These are phyloP conservation scores for Xylariaceae sp. DNA, from an alignment of 2,329 filamentous ascomycete genomes.

Conservation along the genomic window DNA sequence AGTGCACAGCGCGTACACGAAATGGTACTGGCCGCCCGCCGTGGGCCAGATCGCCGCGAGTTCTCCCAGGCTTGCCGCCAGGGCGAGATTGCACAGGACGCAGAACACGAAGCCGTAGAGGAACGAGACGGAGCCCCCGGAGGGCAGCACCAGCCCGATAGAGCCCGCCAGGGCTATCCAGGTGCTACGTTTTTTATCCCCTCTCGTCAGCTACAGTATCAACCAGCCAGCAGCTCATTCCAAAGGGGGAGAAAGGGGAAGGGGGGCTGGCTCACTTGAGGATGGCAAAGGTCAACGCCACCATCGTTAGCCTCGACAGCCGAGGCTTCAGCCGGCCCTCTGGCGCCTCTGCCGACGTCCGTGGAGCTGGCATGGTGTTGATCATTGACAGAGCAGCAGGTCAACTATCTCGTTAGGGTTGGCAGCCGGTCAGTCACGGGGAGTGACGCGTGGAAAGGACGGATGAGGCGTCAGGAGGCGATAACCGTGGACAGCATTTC, in stretches of 20 bases:
- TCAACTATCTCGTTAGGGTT: too few relatives aligned
- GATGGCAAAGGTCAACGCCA: slow-evolving; percentile 36
- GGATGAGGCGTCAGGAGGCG: too few relatives aligned
- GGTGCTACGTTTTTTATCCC: slow-evolving; percentile 18
- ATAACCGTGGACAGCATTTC: too few relatives aligned
- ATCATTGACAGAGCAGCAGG: too few relatives aligned
- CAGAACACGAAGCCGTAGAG: slow-evolving; percentile 40
- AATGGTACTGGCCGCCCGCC: slow-evolving; percentile 39
- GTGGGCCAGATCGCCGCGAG: slow-evolving; percentile 38
- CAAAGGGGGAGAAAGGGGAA: not conserved
- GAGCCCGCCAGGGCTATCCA: slow-evolving; percentile 35
- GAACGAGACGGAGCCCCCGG: slow-evolving; percentile 33
- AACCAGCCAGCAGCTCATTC: not conserved
- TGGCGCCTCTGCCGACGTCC: slow-evolving; percentile 6
- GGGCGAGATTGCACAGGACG: slow-evolving; percentile 34
- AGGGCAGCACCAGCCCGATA: slow-evolving; percentile 33
- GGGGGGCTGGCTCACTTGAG: slow-evolving; percentile 26
- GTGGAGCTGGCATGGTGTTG: slow-evolving; percentile 8
- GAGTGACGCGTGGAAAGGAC: too few relatives aligned
- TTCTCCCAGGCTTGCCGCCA: slow-evolving; percentile 35
- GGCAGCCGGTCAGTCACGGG: too few relatives aligned
- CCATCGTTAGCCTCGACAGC: slow-evolving; percentile 33
- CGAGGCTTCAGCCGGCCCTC: slow-evolving; percentile 29
- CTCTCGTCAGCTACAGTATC: too few relatives aligned
- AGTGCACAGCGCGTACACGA: slow-evolving; percentile 32